Percentiles rank a stretch among this genome's conserved stretches.
phyloP scores from a whole-genome alignment of 768 basidiomycete genomes.

The Kwoniella bestiolae region DNA sequence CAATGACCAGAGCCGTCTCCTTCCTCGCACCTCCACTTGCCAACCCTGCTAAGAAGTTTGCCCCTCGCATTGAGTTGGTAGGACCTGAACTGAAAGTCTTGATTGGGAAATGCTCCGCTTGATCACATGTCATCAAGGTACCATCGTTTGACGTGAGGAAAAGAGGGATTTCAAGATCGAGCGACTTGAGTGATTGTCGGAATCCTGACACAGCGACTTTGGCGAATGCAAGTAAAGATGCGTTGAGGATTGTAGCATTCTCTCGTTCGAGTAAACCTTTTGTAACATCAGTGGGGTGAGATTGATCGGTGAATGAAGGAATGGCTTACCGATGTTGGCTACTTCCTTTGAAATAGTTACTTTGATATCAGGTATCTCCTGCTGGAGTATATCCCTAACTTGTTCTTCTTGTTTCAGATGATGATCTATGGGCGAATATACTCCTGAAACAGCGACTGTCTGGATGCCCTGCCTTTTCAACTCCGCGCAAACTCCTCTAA shows the following conservation, averaged over 20 bases:
- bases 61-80: slow-evolving; percentile 74
- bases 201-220: slow-evolving; percentile 65
- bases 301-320: background rate
- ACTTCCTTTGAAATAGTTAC: slow-evolving; percentile 65
- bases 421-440: slow-evolving; percentile 63
- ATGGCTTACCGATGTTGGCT: slow-evolving; percentile 38
- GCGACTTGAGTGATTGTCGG: slow-evolving; percentile 61
- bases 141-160: slow-evolving; percentile 57
- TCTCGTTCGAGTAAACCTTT: slow-evolving; percentile 69
- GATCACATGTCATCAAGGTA: slow-evolving; percentile 46
- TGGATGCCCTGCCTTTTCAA: slow-evolving; percentile 57
- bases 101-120: slow-evolving; percentile 67
- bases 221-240: slow-evolving; percentile 67
- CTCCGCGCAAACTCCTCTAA: slow-evolving; percentile 59
- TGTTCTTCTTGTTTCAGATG: slow-evolving; percentile 62
- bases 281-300: background rate
- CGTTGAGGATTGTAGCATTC: slow-evolving; percentile 70
- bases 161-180: slow-evolving; percentile 61
- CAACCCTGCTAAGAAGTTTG: slow-evolving; percentile 64
- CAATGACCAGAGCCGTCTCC: slow-evolving; percentile 61
- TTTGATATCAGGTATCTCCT: slow-evolving; percentile 59
- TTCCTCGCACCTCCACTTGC: slow-evolving; percentile 38
- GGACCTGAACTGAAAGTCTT: slow-evolving; percentile 68
- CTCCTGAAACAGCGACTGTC: slow-evolving; percentile 61
- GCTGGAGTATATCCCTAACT: slow-evolving; percentile 61